Evolutionary conservation across 2,329 filamentous ascomycete genomes (phyloP).

Genomic region (Fusarium nurragi): DNA sequence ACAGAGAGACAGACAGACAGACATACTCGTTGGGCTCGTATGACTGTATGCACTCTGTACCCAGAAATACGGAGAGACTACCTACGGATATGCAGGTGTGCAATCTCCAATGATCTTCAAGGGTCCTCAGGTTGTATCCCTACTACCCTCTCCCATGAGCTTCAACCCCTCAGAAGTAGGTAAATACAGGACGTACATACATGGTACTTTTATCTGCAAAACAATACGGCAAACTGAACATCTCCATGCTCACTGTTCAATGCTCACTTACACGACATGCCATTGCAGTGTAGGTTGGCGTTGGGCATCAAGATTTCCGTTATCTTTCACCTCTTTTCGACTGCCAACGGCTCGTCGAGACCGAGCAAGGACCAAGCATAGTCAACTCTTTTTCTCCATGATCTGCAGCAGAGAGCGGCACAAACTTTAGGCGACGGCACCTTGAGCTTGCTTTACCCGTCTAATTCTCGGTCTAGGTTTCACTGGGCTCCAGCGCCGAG

Average conservation of each 20-base stretch:
- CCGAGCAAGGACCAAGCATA: conserved; percentile 10
- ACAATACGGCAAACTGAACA: neutral
- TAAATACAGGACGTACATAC: neutral
- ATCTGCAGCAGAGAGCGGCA: conserved; percentile 20
- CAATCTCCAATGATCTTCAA: neutral
- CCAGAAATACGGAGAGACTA: neutral
- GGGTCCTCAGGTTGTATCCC: neutral
- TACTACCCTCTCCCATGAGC: neutral
- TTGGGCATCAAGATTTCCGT: conserved; percentile 38
- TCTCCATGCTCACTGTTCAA: neutral
- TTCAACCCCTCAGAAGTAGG: conserved; percentile 5
- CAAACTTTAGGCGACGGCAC: neutral
- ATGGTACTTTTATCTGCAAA: neutral
- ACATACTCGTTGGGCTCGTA: neutral
- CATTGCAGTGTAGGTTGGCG: neutral
- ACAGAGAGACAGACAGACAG: too few relatives aligned
- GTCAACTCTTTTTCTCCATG: conserved; percentile 33
- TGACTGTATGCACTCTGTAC: too few relatives aligned
- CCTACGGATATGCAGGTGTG: neutral
- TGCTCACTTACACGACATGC: conserved; percentile 23
- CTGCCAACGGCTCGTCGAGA: conserved; percentile 29
- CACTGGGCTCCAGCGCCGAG: conserved; percentile 14
- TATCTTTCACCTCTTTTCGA: conserved; percentile 36
- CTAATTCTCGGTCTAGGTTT: conserved; percentile 13
- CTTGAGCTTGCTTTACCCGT: conserved; percentile 22